Percentiles rank a stretch among this genome's conserved stretches.
Evolutionary conservation across 495 filamentous ascomycete species (phyloP).

Genomic region (Penicillium verhagenii): DNA sequence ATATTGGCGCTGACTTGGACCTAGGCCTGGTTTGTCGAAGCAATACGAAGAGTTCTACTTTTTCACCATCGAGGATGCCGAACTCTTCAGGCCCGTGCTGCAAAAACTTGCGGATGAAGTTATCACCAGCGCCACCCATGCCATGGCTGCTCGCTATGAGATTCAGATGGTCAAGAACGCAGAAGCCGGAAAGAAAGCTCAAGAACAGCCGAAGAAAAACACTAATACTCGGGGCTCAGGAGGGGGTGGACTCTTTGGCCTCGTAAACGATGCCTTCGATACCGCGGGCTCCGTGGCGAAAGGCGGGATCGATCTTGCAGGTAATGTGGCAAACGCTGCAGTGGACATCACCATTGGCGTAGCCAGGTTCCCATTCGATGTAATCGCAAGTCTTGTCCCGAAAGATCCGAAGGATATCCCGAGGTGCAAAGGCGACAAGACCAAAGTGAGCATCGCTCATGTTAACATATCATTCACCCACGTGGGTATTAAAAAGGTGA

Average conservation of each 20-base stretch:
- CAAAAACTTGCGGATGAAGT: conserved; percentile 18
- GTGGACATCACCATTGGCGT: not conserved
- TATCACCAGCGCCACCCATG: conserved; percentile 22
- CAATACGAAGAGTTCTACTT: conserved; percentile 30
- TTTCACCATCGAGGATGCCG: conserved; percentile 23
- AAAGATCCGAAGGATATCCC: not conserved
- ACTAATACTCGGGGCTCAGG: not conserved
- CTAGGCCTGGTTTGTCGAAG: conserved; percentile 27
- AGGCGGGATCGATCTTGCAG: not conserved
- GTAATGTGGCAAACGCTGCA: not conserved
- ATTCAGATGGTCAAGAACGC: conserved; percentile 12
- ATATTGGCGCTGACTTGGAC: not conserved
- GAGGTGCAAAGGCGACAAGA: conserved; percentile 6
- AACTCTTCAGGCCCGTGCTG: conserved; percentile 20
- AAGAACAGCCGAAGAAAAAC: no score
- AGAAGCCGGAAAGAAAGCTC: not conserved
- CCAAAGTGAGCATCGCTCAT: conserved; percentile 7
- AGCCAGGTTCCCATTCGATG: not conserved
- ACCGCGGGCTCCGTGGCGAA: no score
- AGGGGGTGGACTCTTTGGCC: not conserved
- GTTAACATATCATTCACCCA: not conserved
- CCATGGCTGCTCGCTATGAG: conserved; percentile 6
- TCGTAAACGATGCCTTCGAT: no score
- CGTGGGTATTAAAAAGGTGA: not conserved
- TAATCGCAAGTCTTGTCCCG: not conserved